A percentile compares a stretch with the other conserved stretches of the same genome.
Conservation (phyloP, 2,329 filamentous ascomycete genomes). For the Knoxdaviesia proteae region DNA sequence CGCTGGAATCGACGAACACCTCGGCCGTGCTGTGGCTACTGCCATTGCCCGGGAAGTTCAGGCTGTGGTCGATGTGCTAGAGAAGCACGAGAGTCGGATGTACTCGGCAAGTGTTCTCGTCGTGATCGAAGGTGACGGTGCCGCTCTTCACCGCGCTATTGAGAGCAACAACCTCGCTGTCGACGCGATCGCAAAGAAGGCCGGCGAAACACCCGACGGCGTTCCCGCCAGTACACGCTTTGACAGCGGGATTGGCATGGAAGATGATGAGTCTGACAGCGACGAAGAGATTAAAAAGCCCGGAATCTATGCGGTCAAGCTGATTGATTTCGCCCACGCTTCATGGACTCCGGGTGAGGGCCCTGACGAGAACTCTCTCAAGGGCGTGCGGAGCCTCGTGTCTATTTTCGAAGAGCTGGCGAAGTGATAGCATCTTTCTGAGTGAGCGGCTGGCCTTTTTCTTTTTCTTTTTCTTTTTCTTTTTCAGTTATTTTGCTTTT, state of each 20-base stretch:
- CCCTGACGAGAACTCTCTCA: constrained; percentile 65
- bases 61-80: constrained; percentile 30
- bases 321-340: constrained; percentile 96
- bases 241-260: constrained; percentile 33
- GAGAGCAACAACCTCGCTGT: constrained; percentile 30
- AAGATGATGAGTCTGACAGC: constrained; percentile 20
- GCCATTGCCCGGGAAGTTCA: constrained; percentile 32
- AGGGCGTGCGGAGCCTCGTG: constrained; percentile 51
- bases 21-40: constrained; percentile 32
- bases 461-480: background rate
- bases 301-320: constrained; percentile 52
- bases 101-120: constrained; percentile 42
- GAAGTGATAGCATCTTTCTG: background rate
- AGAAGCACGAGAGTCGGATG: constrained; percentile 38
- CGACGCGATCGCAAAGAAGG: constrained; percentile 12
- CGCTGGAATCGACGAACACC: constrained; percentile 36
- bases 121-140: constrained; percentile 42
- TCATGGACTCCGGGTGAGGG: constrained; percentile 62
- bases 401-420: constrained; percentile 50
- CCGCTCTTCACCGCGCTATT: constrained; percentile 28
- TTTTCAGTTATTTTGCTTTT: background rate
- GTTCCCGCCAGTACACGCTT: constrained; percentile 20
- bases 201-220: background rate
- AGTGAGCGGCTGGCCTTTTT: background rate
- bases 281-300: constrained; percentile 27